Evolutionary conservation across 2,329 filamentous ascomycete genomes (phyloP).

Genomic region (Tolypocladium paradoxum): DNA sequence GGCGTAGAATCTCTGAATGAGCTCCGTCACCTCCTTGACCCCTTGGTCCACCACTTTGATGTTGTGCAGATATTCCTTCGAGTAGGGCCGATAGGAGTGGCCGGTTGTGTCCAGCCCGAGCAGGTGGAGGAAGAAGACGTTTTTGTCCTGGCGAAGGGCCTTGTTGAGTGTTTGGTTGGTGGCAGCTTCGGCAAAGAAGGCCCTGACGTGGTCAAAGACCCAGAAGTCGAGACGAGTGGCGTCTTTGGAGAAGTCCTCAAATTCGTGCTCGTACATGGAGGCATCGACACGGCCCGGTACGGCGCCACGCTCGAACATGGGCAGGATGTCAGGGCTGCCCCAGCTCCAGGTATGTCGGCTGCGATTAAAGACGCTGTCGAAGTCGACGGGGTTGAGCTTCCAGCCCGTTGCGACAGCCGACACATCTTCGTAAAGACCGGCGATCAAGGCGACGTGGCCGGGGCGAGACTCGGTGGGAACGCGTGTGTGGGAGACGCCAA

Average conservation of each 20-base stretch:
- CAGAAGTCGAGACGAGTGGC: conserved; percentile 76
- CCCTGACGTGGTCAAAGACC: conserved; percentile 92
- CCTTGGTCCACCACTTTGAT: conserved; percentile 90
- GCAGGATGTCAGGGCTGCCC: conserved; percentile 94
- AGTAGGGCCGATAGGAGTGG: conserved; percentile 80
- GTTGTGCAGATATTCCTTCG: conserved; percentile 88
- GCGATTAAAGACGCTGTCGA: conserved; percentile 96
- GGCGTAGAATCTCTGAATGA: conserved; percentile 78
- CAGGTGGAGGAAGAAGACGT: conserved; percentile 92
- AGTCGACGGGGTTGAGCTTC: conserved; percentile 97
- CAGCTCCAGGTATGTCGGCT: conserved; percentile 98
- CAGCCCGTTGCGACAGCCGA: conserved; percentile 95
- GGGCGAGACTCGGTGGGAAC: conserved; percentile 95
- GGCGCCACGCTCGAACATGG: conserved; percentile 95
- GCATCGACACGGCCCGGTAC: conserved; percentile 78
- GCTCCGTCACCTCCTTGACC: conserved; percentile 68
- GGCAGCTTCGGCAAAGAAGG: conserved; percentile 70
- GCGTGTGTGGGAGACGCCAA: conserved; percentile 92
- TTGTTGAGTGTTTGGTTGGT: conserved; percentile 65
- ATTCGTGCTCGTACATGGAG: conserved; percentile 72
- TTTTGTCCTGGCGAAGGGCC: conserved; percentile 67
- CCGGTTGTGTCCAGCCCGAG: conserved; percentile 87
- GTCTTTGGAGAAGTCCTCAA: conserved; percentile 82
- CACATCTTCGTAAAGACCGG: conserved; percentile 94
- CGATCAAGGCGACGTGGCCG: conserved; percentile 93